A percentile compares a stretch with the other conserved stretches of the same genome.
Conservation (phyloP, 305 asterid species). For the Solanum hybrid region DNA sequence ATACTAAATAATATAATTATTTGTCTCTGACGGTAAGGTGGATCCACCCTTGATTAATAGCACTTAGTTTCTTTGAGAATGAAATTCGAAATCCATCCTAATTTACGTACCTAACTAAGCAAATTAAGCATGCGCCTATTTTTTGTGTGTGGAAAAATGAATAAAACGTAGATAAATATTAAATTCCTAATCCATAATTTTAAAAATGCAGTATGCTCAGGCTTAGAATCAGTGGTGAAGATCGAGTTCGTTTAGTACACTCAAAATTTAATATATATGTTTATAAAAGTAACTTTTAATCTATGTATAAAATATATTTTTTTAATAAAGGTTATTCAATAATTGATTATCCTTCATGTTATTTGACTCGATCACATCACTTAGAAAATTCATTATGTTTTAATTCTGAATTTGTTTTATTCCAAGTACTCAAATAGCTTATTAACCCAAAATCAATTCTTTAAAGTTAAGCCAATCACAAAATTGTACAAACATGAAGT, state of each 20-base stretch:
- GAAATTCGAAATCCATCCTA: constrained; percentile 6
- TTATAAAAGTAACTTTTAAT: not conserved
- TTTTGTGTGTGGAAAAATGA: not conserved
- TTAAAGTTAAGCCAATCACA: too few relatives aligned
- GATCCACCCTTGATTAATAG: not conserved
- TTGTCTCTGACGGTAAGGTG: not conserved
- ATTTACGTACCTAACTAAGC: not conserved
- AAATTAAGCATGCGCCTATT: not conserved
- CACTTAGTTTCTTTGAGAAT: not conserved
- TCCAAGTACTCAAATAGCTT: too few relatives aligned
- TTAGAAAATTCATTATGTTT: too few relatives aligned
- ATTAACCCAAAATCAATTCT: too few relatives aligned
- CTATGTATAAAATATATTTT: not conserved
- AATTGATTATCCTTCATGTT: too few relatives aligned
- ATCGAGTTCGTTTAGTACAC: not conserved
- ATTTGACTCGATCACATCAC: too few relatives aligned
- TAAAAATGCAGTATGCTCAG: not conserved
- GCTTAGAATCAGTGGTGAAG: not conserved
- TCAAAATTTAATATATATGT: not conserved
- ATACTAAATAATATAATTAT: too few relatives aligned
- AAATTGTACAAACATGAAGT: too few relatives aligned
- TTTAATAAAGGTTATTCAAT: not conserved
- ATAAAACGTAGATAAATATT: not conserved
- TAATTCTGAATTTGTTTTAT: too few relatives aligned
- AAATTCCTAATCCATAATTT: not conserved